Base-by-base conservation (phyloP, 2,329 filamentous ascomycete genomes). In the Diplodia scrobiculata region DNA sequence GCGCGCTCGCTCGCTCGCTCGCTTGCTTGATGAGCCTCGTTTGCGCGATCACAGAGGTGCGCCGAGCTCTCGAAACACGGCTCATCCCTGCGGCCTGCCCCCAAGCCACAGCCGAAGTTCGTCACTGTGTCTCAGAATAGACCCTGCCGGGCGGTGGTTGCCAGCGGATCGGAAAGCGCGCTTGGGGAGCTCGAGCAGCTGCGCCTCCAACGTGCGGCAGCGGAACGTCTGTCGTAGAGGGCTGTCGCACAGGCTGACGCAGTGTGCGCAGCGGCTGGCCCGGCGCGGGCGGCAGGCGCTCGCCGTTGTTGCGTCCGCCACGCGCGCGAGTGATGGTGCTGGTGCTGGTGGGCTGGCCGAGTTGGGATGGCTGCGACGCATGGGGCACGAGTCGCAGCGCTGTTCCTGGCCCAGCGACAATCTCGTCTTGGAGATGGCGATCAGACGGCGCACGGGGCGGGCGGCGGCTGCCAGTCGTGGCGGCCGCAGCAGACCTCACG, bases 91-190 rank as follows among this genome's bases (percentile, higher is more conserved):
- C 25, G 29, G 14, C 27, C 45, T 14, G 25, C 38, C 14, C 13
- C 45, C 32, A 19, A 45, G 58, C 58, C 58, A 62, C 58, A 62
- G 58, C 58, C 58, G 58, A 50, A 48, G 59, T 52, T 63, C 58
- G 58, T 62, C 58, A 62, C 48, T 47, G 27, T 52, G 60, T 53
- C 47, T 63, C 60, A 63, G 47, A 52, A 63, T 63, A 52, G 50
- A 38, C 19, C 47, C 48, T 36, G 36, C 41, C 19, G 48, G 55
- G 14, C 32, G 11, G 48, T 53, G 60, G 48, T 50, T 34, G 58
- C 25, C 41, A 38, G 29, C 36, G 59, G 45, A 51, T 63, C 60
- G 60, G 32, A 36, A 45, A 19, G 32, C 47, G 60, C 60, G 60
- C 47, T 41, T 41, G 60, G 6, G 9, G 36, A 32, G 36, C 55